These are phyloP conservation scores for Coemansia umbellata DNA, from an alignment of 192 early-diverging fungal genomes.

Conservation along the genomic window DNA sequence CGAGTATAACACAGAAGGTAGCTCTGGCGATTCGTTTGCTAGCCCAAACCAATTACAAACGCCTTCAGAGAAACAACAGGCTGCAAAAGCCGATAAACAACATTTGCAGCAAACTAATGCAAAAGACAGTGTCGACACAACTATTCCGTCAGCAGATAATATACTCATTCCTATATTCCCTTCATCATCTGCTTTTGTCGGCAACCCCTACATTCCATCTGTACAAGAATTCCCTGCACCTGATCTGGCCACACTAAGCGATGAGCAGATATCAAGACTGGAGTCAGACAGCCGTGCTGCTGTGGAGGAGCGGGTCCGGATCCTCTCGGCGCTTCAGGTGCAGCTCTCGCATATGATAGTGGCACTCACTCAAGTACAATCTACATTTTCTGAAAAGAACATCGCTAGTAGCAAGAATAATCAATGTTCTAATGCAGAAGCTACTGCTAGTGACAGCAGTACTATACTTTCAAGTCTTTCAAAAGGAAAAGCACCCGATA, in stretches of 20 bases:
- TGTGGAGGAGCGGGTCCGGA: conserved; percentile 60
- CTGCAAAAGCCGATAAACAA: too few relatives aligned
- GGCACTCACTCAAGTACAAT: conserved; percentile 44
- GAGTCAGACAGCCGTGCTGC: conserved; percentile 57
- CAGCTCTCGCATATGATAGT: conserved; percentile 56
- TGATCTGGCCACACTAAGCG: conserved; percentile 50
- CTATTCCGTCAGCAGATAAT: too few relatives aligned
- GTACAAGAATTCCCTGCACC: conserved; percentile 37
- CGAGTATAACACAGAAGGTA: too few relatives aligned
- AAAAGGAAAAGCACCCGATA: conserved; percentile 24
- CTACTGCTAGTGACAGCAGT: not conserved
- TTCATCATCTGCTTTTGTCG: not conserved
- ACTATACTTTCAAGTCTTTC: too few relatives aligned
- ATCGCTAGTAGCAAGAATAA: not conserved
- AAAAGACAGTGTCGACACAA: too few relatives aligned
- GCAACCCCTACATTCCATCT: conserved; percentile 16
- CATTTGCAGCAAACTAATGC: too few relatives aligned
- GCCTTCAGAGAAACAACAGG: too few relatives aligned
- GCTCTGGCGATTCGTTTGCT: too few relatives aligned
- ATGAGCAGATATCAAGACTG: conserved; percentile 57
- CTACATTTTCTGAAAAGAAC: conserved; percentile 3
- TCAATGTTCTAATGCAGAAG: not conserved
- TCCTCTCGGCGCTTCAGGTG: conserved; percentile 57
- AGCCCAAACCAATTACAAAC: too few relatives aligned
- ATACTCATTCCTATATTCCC: conserved; percentile 33